Evolutionary conservation across 2,329 filamentous ascomycete species (phyloP).

Genomic region (Aspergillus terreus): DNA sequence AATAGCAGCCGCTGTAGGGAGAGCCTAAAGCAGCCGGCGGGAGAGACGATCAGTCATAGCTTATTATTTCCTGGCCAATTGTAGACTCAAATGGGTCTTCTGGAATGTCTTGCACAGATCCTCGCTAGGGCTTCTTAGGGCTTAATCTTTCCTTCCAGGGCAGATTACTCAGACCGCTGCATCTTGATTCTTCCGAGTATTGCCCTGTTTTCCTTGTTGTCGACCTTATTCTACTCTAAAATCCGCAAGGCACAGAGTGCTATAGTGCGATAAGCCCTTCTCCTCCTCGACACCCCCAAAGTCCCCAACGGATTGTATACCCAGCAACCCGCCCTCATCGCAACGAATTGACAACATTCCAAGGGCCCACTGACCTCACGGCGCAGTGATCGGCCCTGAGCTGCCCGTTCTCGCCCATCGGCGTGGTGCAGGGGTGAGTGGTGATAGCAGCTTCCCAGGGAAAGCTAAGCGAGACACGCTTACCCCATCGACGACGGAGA

Average conservation of each 20-base stretch:
- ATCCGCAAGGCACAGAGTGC: too few relatives aligned
- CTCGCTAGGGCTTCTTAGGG: not conserved
- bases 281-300: too few relatives aligned
- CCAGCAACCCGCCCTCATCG: not conserved
- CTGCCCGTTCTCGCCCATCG: not conserved
- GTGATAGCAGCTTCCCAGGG: not conserved
- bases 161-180: not conserved
- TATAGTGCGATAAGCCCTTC: too few relatives aligned
- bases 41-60: not conserved
- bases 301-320: not conserved
- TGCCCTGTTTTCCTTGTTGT: too few relatives aligned
- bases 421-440: not conserved
- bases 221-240: too few relatives aligned
- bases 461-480: conserved; percentile 1
- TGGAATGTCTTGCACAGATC: not conserved
- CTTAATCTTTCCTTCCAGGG: not conserved
- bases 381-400: not conserved
- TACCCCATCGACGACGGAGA: too few relatives aligned
- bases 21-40: not conserved
- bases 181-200: not conserved
- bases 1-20: not conserved
- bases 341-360: not conserved
- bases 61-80: not conserved
- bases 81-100: not conserved
- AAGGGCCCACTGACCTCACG: not conserved